Evolutionary conservation across 2,329 filamentous ascomycete genomes (phyloP), one percentile per base, ranked within the genome.

Genomic region (Neophaeococcomyces mojaviensis): DNA sequence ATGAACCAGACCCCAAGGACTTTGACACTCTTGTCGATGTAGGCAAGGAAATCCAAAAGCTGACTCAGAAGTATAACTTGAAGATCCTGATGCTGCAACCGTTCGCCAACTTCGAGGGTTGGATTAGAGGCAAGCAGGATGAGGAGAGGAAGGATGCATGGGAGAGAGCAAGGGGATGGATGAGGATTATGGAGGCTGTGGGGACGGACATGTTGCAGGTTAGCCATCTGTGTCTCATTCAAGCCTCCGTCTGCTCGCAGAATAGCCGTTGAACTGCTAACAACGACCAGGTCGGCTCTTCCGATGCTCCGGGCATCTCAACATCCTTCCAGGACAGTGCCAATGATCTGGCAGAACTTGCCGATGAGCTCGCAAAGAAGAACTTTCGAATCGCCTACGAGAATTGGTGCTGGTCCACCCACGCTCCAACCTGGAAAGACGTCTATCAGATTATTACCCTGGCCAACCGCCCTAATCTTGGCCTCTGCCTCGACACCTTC

Each of bases 391-490:
- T 89, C 15, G 83, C 84, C 0, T 89, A 88, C 55, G 84, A 89
- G 64, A 88, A 88, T 59, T 88, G 84, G 83, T 87, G 84, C 64
- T 89, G 84, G 85, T 80, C 80, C 0, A 86, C 83, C 0, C 76
- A 79, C 39, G 81, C 83, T 0, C 76, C 81, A 0, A 71, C 67
- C 1, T 90, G 84, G 85, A 76, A 74, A 52, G 72, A 81, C 39
- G 80, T 81, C 0, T 88, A 82, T 82, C 66, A 76, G 2, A 81
- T 88, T 10, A 81, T 86, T 3, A 58, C 74, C 51, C 70, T 69
- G 36, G 81, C 81, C 2, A 66, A 85, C 53, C 65, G 79, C 2
- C 68, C 72, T 0, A 88, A 89, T 50, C 69, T 88, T 9, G 84
- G 85, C 0, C 67, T 89, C 0, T 89, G 84, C 54, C 73, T 90